phyloP scores from a whole-genome alignment of 306 rosid species.

The Gleditsia sinensis region DNA sequence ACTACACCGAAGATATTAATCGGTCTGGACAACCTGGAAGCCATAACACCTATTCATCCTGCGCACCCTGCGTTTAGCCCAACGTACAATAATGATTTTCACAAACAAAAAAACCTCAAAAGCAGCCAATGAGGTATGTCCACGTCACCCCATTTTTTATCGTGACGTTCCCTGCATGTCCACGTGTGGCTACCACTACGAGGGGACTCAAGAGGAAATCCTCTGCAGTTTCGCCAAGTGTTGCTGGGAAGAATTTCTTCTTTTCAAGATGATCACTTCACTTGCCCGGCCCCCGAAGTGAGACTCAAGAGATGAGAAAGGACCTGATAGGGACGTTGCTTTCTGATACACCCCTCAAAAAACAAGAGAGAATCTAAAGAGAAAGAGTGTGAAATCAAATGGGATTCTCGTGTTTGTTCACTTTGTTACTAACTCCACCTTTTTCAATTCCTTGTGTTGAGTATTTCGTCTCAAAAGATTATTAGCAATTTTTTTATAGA shows the following conservation, averaged over 20 bases:
- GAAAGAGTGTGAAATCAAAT: neutral
- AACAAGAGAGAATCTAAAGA: no score
- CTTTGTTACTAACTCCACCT: neutral
- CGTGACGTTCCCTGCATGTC: neutral
- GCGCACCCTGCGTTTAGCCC: neutral
- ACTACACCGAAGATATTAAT: no score
- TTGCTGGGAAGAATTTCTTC: neutral
- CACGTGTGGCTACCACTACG: neutral
- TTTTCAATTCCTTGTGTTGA: no score
- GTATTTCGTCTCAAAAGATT: neutral
- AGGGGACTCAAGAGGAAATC: conserved; percentile 2
- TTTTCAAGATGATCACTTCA: neutral
- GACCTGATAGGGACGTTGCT: no score
- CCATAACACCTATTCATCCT: neutral
- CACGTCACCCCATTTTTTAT: neutral
- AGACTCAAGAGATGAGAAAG: no score
- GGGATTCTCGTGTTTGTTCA: neutral
- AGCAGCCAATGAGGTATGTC: no score
- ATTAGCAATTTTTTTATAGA: no score
- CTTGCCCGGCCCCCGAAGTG: neutral
- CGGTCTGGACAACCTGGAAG: neutral
- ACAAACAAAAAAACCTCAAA: neutral
- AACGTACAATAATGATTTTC: neutral
- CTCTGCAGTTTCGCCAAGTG: neutral
- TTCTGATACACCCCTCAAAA: no score